A percentile compares a stretch with the other conserved stretches of the same genome.
These are phyloP conservation scores for Penicillium sp. DNA, from an alignment of 2,329 filamentous ascomycete species.

Conservation along the genomic window DNA sequence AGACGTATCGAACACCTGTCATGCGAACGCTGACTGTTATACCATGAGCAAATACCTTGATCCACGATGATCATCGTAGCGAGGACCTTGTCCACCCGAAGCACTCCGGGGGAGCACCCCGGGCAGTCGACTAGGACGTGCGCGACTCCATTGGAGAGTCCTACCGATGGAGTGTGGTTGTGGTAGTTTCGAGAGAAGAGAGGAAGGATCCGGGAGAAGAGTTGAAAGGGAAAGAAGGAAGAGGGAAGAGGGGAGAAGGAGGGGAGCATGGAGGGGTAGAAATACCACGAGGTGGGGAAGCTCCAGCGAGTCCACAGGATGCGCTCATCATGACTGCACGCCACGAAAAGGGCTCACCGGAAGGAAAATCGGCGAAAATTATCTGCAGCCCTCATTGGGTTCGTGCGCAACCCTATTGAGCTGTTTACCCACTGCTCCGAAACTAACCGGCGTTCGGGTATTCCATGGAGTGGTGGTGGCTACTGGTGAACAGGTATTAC, in stretches of 20 bases:
- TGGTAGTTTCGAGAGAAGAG: neutral
- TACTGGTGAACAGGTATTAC: neutral
- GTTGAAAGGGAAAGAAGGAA: conserved; percentile 5
- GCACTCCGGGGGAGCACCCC: neutral
- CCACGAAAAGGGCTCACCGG: conserved; percentile 21
- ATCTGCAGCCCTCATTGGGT: conserved; percentile 11
- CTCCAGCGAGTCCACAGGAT: conserved; percentile 1
- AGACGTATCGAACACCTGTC: conserved; percentile 46
- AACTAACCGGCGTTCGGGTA: conserved; percentile 12
- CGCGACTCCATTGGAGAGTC: conserved; percentile 36
- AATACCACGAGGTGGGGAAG: conserved; percentile 21
- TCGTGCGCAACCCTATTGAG: conserved; percentile 15
- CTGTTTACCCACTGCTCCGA: conserved; percentile 18
- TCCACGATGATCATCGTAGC: conserved; percentile 37
- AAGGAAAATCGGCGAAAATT: conserved; percentile 15
- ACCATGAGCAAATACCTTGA: conserved; percentile 50
- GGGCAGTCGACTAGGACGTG: conserved; percentile 25
- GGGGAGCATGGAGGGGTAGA: conserved; percentile 22
- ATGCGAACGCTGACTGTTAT: conserved; percentile 48
- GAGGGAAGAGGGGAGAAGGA: conserved; percentile 8
- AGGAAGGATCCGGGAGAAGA: conserved; percentile 2
- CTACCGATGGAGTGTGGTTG: conserved; percentile 28
- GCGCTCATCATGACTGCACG: conserved; percentile 14
- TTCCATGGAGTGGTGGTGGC: neutral
- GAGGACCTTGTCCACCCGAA: conserved; percentile 18